Percentiles rank a stretch among this genome's conserved stretches.
These are phyloP conservation scores for Colletotrichum cordylinicola DNA, from an alignment of 2,329 filamentous ascomycete species.

Conservation along the genomic window DNA sequence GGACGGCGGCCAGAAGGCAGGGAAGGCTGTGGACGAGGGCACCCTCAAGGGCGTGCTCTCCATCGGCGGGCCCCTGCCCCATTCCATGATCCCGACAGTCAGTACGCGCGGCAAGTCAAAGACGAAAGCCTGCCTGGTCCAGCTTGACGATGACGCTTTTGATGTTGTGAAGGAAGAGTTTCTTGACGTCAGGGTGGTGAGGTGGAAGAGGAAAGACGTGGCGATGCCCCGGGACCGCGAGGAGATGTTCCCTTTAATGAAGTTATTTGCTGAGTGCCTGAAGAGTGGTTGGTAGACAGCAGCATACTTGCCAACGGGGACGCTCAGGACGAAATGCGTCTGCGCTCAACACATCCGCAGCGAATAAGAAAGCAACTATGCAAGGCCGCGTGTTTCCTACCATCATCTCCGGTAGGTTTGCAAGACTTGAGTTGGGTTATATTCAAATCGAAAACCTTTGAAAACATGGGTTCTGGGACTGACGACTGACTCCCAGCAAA, in stretches of 20 bases:
- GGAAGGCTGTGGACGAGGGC: slow-evolving; percentile 7
- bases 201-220: slow-evolving; percentile 75
- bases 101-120: slow-evolving; percentile 57
- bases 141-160: slow-evolving; percentile 67
- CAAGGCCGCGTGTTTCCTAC: not conserved
- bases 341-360: not conserved
- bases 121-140: slow-evolving; percentile 67
- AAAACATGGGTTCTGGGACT: not conserved
- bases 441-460: not conserved
- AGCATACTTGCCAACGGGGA: not conserved
- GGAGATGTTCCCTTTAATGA: slow-evolving; percentile 91
- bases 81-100: slow-evolving; percentile 53
- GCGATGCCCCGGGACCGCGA: slow-evolving; percentile 83
- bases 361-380: not conserved
- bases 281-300: slow-evolving; percentile 27
- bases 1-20: slow-evolving; percentile 7
- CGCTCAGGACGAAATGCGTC: not conserved
- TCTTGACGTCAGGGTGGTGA: slow-evolving; percentile 68
- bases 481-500: not conserved
- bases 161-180: slow-evolving; percentile 72
- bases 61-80: slow-evolving; percentile 65
- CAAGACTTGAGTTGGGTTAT: not conserved
- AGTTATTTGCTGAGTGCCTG: slow-evolving; percentile 75
- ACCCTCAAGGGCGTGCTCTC: slow-evolving; percentile 64
- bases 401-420: not conserved